A percentile compares a stretch with the other conserved stretches of the same genome.
These are phyloP conservation scores for Neckera pumila DNA, from an alignment of 225 moss, liverwort and hornwort genomes.

Conservation along the genomic window DNA sequence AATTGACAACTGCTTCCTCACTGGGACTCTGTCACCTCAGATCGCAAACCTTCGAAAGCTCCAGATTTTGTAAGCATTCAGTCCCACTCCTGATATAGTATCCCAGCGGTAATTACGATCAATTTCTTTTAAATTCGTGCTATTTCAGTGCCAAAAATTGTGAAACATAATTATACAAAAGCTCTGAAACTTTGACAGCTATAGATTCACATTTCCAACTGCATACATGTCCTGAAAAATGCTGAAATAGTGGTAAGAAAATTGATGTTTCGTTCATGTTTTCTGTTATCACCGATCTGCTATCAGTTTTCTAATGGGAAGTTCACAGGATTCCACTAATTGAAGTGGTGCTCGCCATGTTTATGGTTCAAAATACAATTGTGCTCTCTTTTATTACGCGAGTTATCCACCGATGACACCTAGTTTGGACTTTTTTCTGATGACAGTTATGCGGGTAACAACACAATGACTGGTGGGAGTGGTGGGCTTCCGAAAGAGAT, in stretches of 20 bases:
- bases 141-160: background rate
- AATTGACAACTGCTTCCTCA: conserved; percentile 18
- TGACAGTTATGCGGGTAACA: conserved; percentile 9
- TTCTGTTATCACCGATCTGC: too few relatives aligned
- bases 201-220: background rate
- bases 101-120: background rate
- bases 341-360: background rate
- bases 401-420: background rate
- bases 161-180: background rate
- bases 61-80: conserved; percentile 7
- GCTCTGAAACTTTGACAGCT: background rate
- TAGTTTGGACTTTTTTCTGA: background rate
- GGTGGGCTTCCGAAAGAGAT: background rate
- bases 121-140: background rate
- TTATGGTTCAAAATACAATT: background rate
- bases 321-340: background rate
- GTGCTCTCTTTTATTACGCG: background rate
- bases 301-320: background rate
- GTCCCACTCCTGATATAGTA: background rate
- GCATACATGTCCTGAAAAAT: background rate
- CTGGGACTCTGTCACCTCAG: conserved; percentile 8
- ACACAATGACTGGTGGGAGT: background rate
- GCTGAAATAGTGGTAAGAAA: background rate
- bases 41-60: conserved; percentile 16
- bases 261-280: too few relatives aligned